Conservation (phyloP, 2,329 filamentous ascomycete species). For the Alternaria angustiovoidea region DNA sequence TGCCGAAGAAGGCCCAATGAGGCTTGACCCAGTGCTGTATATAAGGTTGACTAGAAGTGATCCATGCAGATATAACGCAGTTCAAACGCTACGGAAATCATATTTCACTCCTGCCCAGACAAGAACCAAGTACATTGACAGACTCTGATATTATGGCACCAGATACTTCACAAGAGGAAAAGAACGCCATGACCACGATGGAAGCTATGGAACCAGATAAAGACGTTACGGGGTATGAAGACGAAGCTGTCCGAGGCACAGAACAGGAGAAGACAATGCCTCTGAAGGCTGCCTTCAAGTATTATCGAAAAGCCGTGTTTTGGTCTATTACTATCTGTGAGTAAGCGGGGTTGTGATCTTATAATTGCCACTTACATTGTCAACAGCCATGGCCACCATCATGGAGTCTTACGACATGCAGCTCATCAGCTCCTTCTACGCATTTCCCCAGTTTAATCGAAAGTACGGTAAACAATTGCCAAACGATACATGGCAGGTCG, state of each 20-base stretch:
- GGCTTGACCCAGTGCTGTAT: too few relatives aligned
- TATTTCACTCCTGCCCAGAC: too few relatives aligned
- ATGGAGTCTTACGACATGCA: conserved; percentile 88
- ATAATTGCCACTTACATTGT: background rate
- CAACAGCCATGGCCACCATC: conserved; percentile 74
- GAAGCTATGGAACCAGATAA: background rate
- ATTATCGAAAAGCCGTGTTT: conserved; percentile 82
- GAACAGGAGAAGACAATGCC: conserved; percentile 12
- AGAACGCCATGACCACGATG: too few relatives aligned
- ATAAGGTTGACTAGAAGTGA: too few relatives aligned
- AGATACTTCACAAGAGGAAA: too few relatives aligned
- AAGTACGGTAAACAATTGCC: conserved; percentile 46
- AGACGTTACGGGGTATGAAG: background rate
- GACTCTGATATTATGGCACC: too few relatives aligned
- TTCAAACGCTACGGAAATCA: too few relatives aligned
- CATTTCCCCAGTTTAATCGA: conserved; percentile 50
- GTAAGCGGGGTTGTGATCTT: background rate
- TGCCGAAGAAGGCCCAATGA: too few relatives aligned
- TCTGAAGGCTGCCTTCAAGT: conserved; percentile 72
- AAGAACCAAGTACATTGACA: too few relatives aligned
- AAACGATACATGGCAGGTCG: conserved; percentile 45
- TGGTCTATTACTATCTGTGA: conserved; percentile 78
- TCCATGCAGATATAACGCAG: too few relatives aligned
- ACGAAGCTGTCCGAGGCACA: conserved; percentile 9
- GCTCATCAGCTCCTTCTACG: conserved; percentile 77